Conservation (phyloP, 2,329 filamentous ascomycete genomes). For the Phymatotrichopsis omnivora region DNA sequence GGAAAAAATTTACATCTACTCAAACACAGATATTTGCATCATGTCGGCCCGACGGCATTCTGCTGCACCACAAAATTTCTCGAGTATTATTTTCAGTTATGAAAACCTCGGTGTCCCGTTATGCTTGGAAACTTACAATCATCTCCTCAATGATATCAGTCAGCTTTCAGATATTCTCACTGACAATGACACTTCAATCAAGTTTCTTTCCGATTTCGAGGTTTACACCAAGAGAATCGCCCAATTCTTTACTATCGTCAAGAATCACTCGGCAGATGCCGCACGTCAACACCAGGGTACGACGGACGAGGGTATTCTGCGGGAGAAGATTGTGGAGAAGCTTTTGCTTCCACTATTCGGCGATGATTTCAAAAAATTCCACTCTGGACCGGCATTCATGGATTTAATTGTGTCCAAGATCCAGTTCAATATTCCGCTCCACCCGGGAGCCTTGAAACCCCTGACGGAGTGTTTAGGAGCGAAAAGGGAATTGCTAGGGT, state of each 20-base stretch:
- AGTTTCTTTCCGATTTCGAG: constrained; percentile 14
- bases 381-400: constrained; percentile 2
- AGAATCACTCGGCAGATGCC: no score
- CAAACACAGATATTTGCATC: no score
- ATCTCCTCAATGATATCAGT: constrained; percentile 12
- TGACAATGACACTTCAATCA: constrained; percentile 10
- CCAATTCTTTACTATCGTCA: constrained; percentile 12
- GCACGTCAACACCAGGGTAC: no score
- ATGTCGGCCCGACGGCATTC: no score
- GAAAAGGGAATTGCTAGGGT: constrained; percentile 6
- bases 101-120: constrained; percentile 5
- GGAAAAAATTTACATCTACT: no score
- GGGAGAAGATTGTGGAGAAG: no score
- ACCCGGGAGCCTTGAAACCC: constrained; percentile 4
- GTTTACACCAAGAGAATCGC: constrained; percentile 15
- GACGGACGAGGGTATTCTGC: no score
- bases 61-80: no score
- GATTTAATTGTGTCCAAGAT: constrained; percentile 4
- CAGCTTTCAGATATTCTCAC: constrained; percentile 7
- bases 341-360: constrained; percentile 14
- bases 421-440: constrained; percentile 9
- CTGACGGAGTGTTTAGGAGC: constrained; percentile 5
- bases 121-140: constrained; percentile 10
- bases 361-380: constrained; percentile 13
- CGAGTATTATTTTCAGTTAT: constrained; percentile 15